Base-by-base conservation (phyloP, 2,329 filamentous ascomycete genomes). In the Aspergillus clavatus region DNA sequence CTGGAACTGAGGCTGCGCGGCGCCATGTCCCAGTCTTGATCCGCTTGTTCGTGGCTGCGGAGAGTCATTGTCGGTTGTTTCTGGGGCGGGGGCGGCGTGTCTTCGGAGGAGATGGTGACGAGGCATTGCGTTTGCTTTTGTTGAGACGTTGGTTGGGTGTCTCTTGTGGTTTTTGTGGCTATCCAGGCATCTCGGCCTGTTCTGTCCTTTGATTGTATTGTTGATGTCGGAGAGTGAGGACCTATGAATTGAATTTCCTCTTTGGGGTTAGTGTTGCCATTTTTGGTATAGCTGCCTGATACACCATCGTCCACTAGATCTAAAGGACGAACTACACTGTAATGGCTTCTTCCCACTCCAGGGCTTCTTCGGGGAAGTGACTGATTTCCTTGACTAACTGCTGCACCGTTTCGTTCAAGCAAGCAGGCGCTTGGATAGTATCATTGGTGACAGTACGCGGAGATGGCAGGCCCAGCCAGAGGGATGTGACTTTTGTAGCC, bases 1-100 rank as follows among this genome's bases (percentile, higher is more conserved):
- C 14, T 63, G 61, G 40, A 62, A 66, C 43, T 66, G 63, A 2
- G 52, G 26, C 8, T 45, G 45, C 8, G 40, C 28, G 6, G 48
- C 42, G 38, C 42, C 49, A 45, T 54, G 50, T 39, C 45, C 45
- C 24, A 51, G 43, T 43, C 43, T 43, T 21, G 44, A 26, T 43
- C 43, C 37, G 38, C 26, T 16, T 31, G 26, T 19, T 35, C 44
- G 48, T 38, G 40, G 47, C 19, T 48, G 48, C 24, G 55, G 26
- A 35, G 42, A 40, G 38, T 49, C 40, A 36, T 28, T 8, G 38
- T 29, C 28, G 16, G 18, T 10, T 22, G 46, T 24, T 22, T 33
- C 33, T 36, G 43, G 39, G 28, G 19, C 38, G 7, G 29, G 43
- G n/a, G 35, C 33, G 36, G 40, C 37, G 41, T 44, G 51, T 21